These are phyloP conservation scores for Gentiana dahurica DNA, from an alignment of 257 asterid species.

Conservation along the genomic window DNA sequence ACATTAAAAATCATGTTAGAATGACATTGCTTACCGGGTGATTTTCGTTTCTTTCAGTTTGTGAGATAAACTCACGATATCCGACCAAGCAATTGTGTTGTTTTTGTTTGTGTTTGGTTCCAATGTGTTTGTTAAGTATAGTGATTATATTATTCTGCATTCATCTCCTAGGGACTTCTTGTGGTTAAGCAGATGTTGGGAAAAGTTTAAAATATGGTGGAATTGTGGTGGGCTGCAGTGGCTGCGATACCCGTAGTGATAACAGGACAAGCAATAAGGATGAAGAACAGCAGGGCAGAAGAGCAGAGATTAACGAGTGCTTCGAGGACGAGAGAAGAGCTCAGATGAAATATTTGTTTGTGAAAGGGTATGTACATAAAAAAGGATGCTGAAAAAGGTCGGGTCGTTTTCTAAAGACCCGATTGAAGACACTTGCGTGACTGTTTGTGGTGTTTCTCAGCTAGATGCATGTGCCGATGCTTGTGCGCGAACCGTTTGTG, in stretches of 20 bases:
- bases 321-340: constrained; percentile 57
- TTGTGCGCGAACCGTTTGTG: constrained; percentile 74
- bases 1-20: no score
- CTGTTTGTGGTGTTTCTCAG: constrained; percentile 83
- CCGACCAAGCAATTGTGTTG: no score
- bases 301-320: constrained; percentile 60
- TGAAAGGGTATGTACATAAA: constrained; percentile 80
- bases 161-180: no score
- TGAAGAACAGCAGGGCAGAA: constrained; percentile 47
- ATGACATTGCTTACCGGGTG: no score
- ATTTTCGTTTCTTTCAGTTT: no score
- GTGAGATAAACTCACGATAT: no score
- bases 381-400: constrained; percentile 78
- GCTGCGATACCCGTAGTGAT: constrained; percentile 65
- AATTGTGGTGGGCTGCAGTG: constrained; percentile 75
- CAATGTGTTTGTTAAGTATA: no score
- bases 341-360: constrained; percentile 68
- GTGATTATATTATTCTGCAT: no score
- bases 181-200: no score
- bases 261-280: constrained; percentile 66
- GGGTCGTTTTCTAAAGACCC: constrained; percentile 85
- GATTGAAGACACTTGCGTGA: constrained; percentile 64
- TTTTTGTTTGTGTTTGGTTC: no score
- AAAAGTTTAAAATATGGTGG: constrained; percentile 36
- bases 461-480: constrained; percentile 83